phyloP scores from a whole-genome alignment of 1,139 yeast genomes.

The Nakaseomyces nivariensis region DNA sequence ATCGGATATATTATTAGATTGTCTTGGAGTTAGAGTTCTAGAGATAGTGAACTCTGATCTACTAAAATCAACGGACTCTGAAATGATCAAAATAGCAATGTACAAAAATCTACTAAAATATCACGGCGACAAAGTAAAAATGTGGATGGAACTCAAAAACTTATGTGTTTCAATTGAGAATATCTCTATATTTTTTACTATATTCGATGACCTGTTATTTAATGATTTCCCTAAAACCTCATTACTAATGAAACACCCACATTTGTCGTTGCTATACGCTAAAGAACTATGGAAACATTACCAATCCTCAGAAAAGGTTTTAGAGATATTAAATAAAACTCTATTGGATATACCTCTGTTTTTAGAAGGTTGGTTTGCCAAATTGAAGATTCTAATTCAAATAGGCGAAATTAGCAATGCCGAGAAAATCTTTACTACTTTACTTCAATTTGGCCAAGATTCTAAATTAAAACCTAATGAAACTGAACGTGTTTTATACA shows the following conservation, averaged over 20 bases:
- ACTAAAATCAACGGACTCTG: background rate
- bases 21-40: background rate
- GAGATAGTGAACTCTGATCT: background rate
- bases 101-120: constrained; percentile 25
- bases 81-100: constrained; percentile 2
- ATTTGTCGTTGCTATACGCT: constrained; percentile 60
- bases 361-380: constrained; percentile 61
- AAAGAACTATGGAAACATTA: constrained; percentile 50
- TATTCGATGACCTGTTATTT: constrained; percentile 41
- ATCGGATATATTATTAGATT: constrained; percentile 24
- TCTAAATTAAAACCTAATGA: constrained; percentile 27
- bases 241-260: constrained; percentile 39
- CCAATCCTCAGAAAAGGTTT: constrained; percentile 43
- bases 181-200: constrained; percentile 34
- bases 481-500: constrained; percentile 50
- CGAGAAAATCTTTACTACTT: constrained; percentile 28
- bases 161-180: constrained; percentile 36
- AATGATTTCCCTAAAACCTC: constrained; percentile 16
- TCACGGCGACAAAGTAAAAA: constrained; percentile 39
- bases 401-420: constrained; percentile 22
- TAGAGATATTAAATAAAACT: constrained; percentile 43
- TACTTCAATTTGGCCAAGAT: constrained; percentile 36
- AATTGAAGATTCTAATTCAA: constrained; percentile 50
- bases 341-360: constrained; percentile 35
- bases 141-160: constrained; percentile 48